Conservation (phyloP, 2,329 filamentous ascomycete genomes). For the Pseudogymnoascus sp. region DNA sequence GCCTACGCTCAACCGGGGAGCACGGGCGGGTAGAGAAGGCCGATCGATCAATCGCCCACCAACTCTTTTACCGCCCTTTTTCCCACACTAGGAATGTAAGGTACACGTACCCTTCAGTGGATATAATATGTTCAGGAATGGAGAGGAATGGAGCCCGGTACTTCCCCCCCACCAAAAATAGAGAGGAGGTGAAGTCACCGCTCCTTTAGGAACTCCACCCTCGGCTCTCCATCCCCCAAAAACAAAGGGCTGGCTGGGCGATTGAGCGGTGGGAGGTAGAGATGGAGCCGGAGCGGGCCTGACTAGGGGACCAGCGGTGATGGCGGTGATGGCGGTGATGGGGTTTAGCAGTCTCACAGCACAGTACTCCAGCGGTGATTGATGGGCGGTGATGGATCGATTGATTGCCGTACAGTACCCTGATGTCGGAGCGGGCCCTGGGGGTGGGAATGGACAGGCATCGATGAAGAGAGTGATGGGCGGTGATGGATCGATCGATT, state of each 20-base stretch:
- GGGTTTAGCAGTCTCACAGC: too few relatives aligned
- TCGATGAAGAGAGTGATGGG: too few relatives aligned
- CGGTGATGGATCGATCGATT: too few relatives aligned
- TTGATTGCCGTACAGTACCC: too few relatives aligned
- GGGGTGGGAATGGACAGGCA: too few relatives aligned
- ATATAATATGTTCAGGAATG: not conserved
- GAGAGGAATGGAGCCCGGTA: not conserved
- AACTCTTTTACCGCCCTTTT: not conserved
- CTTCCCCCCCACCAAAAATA: not conserved
- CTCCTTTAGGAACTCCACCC: not conserved
- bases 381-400: too few relatives aligned
- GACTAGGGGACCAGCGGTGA: too few relatives aligned
- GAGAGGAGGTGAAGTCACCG: not conserved
- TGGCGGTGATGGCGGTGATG: too few relatives aligned
- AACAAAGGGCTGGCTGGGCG: not conserved
- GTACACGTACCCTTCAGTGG: not conserved
- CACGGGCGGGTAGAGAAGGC: not conserved
- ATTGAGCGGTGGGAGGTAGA: not conserved
- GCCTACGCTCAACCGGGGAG: not conserved
- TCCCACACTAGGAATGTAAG: not conserved
- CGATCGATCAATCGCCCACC: not conserved
- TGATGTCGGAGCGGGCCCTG: too few relatives aligned
- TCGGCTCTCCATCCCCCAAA: too few relatives aligned
- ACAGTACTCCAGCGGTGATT: too few relatives aligned
- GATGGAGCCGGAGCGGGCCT: too few relatives aligned